These are phyloP conservation scores for Ormosia emarginata DNA, from an alignment of 306 rosid genomes.

Conservation along the genomic window DNA sequence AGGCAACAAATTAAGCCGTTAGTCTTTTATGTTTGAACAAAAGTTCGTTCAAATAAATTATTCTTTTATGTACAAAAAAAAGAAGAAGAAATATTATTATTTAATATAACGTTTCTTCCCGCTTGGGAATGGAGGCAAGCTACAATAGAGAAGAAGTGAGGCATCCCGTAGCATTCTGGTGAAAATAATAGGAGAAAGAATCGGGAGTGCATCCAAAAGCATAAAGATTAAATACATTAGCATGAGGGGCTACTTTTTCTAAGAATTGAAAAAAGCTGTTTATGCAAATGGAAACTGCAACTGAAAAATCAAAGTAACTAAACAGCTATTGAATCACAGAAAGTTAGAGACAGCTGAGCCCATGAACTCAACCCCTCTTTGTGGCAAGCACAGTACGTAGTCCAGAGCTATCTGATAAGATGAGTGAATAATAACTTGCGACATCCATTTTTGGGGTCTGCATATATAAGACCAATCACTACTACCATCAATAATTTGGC, in stretches of 20 bases:
- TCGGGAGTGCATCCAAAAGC: slow-evolving; percentile 19
- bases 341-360: slow-evolving; percentile 18
- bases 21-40: neutral
- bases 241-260: slow-evolving; percentile 22
- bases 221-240: slow-evolving; percentile 25
- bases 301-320: slow-evolving; percentile 29
- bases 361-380: slow-evolving; percentile 11
- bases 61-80: neutral
- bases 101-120: slow-evolving; percentile 1
- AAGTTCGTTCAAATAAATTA: neutral
- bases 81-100: neutral
- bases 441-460: slow-evolving; percentile 33
- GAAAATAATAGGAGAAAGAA: slow-evolving; percentile 25
- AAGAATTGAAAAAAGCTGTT: neutral
- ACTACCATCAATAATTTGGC: slow-evolving; percentile 15
- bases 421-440: slow-evolving; percentile 10
- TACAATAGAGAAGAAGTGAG: slow-evolving; percentile 15
- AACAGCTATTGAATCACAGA: slow-evolving; percentile 31
- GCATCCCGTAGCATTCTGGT: slow-evolving; percentile 7
- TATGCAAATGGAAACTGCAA: slow-evolving; percentile 34
- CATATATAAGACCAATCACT: slow-evolving; percentile 27
- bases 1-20: neutral
- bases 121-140: slow-evolving; percentile 29
- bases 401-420: slow-evolving; percentile 13
- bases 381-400: slow-evolving; percentile 28